Evolutionary conservation across 2,329 filamentous ascomycete species (phyloP).

Genomic region (Aaosphaeria pasadenensis): DNA sequence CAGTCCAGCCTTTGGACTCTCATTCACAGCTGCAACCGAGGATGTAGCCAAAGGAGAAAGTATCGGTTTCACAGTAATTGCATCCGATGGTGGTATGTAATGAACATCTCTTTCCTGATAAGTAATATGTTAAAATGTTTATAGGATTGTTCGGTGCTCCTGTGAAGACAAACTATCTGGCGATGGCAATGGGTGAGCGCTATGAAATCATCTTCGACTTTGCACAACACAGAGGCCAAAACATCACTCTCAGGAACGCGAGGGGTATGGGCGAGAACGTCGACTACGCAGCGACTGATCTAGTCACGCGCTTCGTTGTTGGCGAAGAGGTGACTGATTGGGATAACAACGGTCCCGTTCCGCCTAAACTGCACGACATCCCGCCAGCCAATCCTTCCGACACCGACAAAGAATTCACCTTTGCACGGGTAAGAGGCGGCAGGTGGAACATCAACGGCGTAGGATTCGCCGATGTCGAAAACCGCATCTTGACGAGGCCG

Average conservation of each 20-base stretch:
- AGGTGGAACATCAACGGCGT: conserved; percentile 35
- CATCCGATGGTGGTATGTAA: conserved; percentile 46
- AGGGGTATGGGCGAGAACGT: conserved; percentile 43
- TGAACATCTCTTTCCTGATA: background rate
- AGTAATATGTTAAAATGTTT: background rate
- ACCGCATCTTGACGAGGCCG: conserved; percentile 33
- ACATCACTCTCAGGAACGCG: conserved; percentile 46
- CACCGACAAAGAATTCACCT: conserved; percentile 26
- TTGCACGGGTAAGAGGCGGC: conserved; percentile 20
- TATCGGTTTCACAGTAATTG: conserved; percentile 54
- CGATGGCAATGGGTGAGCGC: conserved; percentile 55
- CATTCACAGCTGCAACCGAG: conserved; percentile 33
- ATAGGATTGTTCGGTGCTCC: conserved; percentile 47
- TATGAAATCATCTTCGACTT: conserved; percentile 61
- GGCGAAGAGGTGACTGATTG: conserved; percentile 23
- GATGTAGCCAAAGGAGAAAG: background rate
- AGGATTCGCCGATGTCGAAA: conserved; percentile 29
- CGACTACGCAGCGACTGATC: conserved; percentile 49
- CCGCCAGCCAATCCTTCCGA: conserved; percentile 15
- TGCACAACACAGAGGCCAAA: conserved; percentile 46
- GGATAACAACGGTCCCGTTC: conserved; percentile 24
- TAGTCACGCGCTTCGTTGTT: conserved; percentile 45
- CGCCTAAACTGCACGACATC: conserved; percentile 22
- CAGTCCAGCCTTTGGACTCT: conserved; percentile 47
- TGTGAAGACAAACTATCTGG: conserved; percentile 41